Evolutionary conservation across 306 rosid species (phyloP), one percentile per base, ranked within the genome.

Genomic region (Dryas octopetala): DNA sequence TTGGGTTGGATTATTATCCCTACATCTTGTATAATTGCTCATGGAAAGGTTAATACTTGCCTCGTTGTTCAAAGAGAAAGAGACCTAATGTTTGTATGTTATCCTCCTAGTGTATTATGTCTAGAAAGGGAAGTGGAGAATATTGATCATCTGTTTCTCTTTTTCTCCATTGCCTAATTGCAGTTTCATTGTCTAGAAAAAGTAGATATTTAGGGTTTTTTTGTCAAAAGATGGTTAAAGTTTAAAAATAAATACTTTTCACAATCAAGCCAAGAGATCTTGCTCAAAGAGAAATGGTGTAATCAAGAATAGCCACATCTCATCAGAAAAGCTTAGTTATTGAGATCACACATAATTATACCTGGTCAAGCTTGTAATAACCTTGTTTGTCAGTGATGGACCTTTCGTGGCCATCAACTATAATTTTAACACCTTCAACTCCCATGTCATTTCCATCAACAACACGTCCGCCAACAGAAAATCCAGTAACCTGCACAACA

Each of bases 351-450:
- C 51, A 83, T 66, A 44, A 62, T 16, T 55, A 48, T 86, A 95
- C 99, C 98, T 92, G 99, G 80, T 95, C 99, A 75, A 95, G 99
- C 85, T 90, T 95, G 81, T 95, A 95, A 84, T 89, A 92, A 64
- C 99, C 99, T 85, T 90, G 87, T 80, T 76, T 89, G 80, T 90
- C 98, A n/a, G 99, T 92, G 82, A 88, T 81, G 43, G 88, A 87
- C 84, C 98, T 90, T 83, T 89, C 93, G 85, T 89, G 88, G 70
- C 98, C 98, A 85, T 95, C 99, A 79, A 95, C 93, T 60, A 85
- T 85, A 82, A 95, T 86, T 85, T 86, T 86, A 71, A 90, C 99
- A 69, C 98, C 96, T 77, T 89, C 96, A 69, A 95, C 92, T 68
- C 99, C 99, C 69, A 86, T 65, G 59, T 81, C 82, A 77, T 92